A percentile compares a stretch with the other conserved stretches of the same genome.
These are phyloP conservation scores for Mycena kentingensis DNA, from an alignment of 768 basidiomycete species.

Conservation along the genomic window DNA sequence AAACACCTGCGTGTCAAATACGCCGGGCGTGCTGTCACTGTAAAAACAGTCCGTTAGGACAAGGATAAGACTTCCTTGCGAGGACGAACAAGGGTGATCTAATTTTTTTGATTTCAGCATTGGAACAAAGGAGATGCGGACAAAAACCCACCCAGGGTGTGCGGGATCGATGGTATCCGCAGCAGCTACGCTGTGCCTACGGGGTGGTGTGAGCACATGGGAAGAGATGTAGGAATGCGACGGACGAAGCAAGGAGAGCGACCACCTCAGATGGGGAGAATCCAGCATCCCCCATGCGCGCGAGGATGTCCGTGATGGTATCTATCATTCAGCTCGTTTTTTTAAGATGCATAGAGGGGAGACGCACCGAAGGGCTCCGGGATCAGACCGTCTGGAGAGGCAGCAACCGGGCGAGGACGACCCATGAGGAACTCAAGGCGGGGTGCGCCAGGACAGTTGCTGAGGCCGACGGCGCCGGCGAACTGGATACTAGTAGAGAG, in stretches of 20 bases:
- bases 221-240: too few relatives aligned
- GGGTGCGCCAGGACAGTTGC: conserved; percentile 44
- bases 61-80: too few relatives aligned
- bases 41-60: too few relatives aligned
- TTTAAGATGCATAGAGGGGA: too few relatives aligned
- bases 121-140: conserved; percentile 3
- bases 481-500: conserved; percentile 37
- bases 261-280: conserved; percentile 37
- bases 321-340: too few relatives aligned
- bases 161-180: conserved; percentile 26
- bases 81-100: too few relatives aligned
- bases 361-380: conserved; percentile 37
- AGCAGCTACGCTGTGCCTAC: conserved; percentile 31
- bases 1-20: conserved; percentile 34
- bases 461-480: conserved; percentile 36
- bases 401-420: conserved; percentile 29
- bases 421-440: conserved; percentile 40
- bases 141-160: conserved; percentile 22
- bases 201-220: too few relatives aligned
- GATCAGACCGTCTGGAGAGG: conserved; percentile 34
- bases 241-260: conserved; percentile 36
- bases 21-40: too few relatives aligned
- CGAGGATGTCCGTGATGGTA: conserved; percentile 31
- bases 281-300: conserved; percentile 37
- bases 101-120: conserved; percentile 1